Conservation (phyloP, 768 basidiomycete species). For the Chlorophyllum brunneum region DNA sequence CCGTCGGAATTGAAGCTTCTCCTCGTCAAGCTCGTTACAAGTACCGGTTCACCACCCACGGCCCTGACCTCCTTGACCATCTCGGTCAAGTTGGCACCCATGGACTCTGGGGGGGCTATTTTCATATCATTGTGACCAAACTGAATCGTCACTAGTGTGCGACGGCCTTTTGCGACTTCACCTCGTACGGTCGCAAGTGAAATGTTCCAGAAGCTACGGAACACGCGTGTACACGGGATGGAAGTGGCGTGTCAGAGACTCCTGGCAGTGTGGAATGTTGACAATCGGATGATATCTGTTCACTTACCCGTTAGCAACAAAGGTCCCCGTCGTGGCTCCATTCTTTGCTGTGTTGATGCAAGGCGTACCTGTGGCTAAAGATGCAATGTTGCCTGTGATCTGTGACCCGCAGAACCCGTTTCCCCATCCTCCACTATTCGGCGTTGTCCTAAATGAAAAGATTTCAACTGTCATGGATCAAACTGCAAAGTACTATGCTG, state of each 20-base stretch:
- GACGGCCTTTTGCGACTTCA: conserved; percentile 31
- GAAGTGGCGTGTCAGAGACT: too few relatives aligned
- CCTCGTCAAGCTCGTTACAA: conserved; percentile 37
- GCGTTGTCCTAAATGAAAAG: conserved; percentile 23
- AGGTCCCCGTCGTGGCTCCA: conserved; percentile 38
- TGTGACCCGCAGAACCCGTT: conserved; percentile 37
- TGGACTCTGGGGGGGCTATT: conserved; percentile 39
- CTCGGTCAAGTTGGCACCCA: conserved; percentile 37
- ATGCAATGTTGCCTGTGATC: conserved; percentile 27
- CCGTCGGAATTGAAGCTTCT: conserved; percentile 33
- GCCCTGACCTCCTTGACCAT: conserved; percentile 36
- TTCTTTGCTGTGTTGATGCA: conserved; percentile 39
- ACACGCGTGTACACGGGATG: background rate
- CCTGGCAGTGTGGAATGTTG: background rate
- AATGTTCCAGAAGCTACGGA: conserved; percentile 26
- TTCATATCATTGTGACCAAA: conserved; percentile 41
- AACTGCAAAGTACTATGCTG: background rate
- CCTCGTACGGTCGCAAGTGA: conserved; percentile 30
- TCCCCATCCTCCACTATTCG: conserved; percentile 37
- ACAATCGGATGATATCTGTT: background rate
- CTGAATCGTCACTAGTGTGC: conserved; percentile 36
- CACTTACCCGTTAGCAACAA: conserved; percentile 32
- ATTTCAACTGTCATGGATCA: background rate
- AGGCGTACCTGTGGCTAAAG: conserved; percentile 26
- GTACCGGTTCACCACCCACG: conserved; percentile 34